Evolutionary conservation across 805 yeast genomes (phyloP).

Genomic region (Suhomyces pyralidae): DNA sequence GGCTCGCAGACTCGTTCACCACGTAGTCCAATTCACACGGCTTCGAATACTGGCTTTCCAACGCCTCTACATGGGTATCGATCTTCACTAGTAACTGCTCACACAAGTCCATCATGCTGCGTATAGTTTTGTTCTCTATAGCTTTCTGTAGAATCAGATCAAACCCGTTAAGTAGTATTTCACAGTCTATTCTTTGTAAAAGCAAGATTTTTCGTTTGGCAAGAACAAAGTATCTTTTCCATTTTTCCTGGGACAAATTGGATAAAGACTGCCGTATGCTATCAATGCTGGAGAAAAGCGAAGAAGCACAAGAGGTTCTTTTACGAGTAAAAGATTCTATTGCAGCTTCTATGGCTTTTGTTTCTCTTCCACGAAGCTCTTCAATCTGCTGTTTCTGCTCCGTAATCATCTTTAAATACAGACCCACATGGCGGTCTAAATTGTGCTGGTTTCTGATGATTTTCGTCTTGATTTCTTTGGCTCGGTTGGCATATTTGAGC

Average conservation of each 20-base stretch:
- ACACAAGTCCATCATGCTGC: slow-evolving; percentile 15
- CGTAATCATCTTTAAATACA: slow-evolving; percentile 78
- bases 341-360: slow-evolving; percentile 36
- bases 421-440: slow-evolving; percentile 78
- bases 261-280: slow-evolving; percentile 39
- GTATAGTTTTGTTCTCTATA: background rate
- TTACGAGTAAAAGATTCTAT: slow-evolving; percentile 31
- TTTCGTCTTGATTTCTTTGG: slow-evolving; percentile 85
- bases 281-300: slow-evolving; percentile 42
- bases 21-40: slow-evolving; percentile 54
- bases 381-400: slow-evolving; percentile 76
- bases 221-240: slow-evolving; percentile 41
- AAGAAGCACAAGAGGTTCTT: slow-evolving; percentile 37
- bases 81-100: slow-evolving; percentile 36
- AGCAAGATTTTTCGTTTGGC: slow-evolving; percentile 48
- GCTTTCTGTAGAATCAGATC: background rate
- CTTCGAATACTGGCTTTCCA: slow-evolving; percentile 49
- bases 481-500: slow-evolving; percentile 85
- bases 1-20: slow-evolving; percentile 42
- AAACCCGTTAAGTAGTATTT: slow-evolving; percentile 8
- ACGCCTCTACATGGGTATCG: slow-evolving; percentile 44
- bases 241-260: slow-evolving; percentile 43
- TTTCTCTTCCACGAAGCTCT: slow-evolving; percentile 57
- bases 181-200: slow-evolving; percentile 42
- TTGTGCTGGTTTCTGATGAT: slow-evolving; percentile 69